Conservation (phyloP, 2,329 filamentous ascomycete species). For the Fusarium sp. region DNA sequence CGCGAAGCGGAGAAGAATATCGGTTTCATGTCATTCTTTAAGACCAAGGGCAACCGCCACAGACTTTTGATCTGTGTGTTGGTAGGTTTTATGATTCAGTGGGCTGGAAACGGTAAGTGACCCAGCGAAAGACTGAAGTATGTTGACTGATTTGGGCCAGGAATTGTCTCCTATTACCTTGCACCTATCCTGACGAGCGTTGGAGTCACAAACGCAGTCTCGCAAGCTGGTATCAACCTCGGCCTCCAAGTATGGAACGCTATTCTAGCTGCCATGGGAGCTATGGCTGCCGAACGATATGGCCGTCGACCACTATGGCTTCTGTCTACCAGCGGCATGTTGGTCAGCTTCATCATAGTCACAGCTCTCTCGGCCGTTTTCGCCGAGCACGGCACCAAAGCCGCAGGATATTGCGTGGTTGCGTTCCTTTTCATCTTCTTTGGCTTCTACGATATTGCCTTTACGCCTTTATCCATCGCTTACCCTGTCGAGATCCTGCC, state of each 20-base stretch:
- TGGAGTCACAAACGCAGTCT: conserved; percentile 9
- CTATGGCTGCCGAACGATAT: conserved; percentile 13
- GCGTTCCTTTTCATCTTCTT: conserved; percentile 24
- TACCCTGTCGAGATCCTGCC: conserved; percentile 30
- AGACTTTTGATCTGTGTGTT: conserved; percentile 29
- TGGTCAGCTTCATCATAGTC: conserved; percentile 11
- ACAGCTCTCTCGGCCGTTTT: conserved; percentile 13
- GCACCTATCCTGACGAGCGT: conserved; percentile 10
- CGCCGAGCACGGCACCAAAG: not conserved
- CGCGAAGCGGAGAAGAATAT: conserved; percentile 46
- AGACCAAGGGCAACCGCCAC: conserved; percentile 43
- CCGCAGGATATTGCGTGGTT: conserved; percentile 9
- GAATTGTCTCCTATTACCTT: conserved; percentile 28
- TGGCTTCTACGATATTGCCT: conserved; percentile 29
- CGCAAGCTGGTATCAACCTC: conserved; percentile 15
- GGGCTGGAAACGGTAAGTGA: conserved; percentile 26
- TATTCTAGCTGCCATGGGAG: conserved; percentile 4
- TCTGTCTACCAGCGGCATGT: conserved; percentile 10
- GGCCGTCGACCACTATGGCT: conserved; percentile 20
- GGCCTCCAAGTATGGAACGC: conserved; percentile 24
- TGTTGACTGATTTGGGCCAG: not conserved
- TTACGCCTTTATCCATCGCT: not conserved
- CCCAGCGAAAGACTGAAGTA: rapidly evolving
- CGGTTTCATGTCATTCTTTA: conserved; percentile 54
- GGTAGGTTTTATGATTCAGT: conserved; percentile 33